A percentile compares a stretch with the other conserved stretches of the same genome.
Evolutionary conservation across 2,329 filamentous ascomycete genomes (phyloP).

Genomic region (Sclerotinia glacialis): DNA sequence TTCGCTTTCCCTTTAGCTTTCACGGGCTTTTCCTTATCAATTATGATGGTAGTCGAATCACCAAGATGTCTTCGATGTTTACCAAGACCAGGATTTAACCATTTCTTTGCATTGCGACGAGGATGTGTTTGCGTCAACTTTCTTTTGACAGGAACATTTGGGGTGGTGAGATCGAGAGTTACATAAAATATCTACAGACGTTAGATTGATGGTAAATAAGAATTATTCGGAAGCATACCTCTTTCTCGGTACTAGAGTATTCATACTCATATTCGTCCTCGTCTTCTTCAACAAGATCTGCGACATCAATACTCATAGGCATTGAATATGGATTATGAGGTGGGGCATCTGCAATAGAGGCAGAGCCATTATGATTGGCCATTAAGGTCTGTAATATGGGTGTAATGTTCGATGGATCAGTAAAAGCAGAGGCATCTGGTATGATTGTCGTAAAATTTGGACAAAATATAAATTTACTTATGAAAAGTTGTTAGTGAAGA

Average conservation of each 20-base stretch:
- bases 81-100: slow-evolving; percentile 21
- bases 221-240: slow-evolving; percentile 44
- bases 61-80: slow-evolving; percentile 18
- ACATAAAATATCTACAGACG: slow-evolving; percentile 57
- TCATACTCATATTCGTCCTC: slow-evolving; percentile 59
- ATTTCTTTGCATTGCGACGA: slow-evolving; percentile 30
- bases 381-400: slow-evolving; percentile 34
- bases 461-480: background rate
- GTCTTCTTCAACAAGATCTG: slow-evolving; percentile 37
- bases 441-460: background rate
- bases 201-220: slow-evolving; percentile 16
- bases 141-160: slow-evolving; percentile 30
- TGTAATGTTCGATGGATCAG: slow-evolving; percentile 29
- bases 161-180: slow-evolving; percentile 58
- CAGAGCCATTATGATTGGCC: slow-evolving; percentile 24
- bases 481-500: background rate
- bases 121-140: slow-evolving; percentile 23
- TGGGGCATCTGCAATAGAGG: slow-evolving; percentile 26
- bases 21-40: slow-evolving; percentile 8
- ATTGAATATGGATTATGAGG: slow-evolving; percentile 23
- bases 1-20: slow-evolving; percentile 11
- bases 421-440: slow-evolving; percentile 29
- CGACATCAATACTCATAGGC: slow-evolving; percentile 18
- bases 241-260: slow-evolving; percentile 61
- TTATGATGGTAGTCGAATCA: slow-evolving; percentile 15